Conservation (phyloP, 1,284 basidiomycete species). For the Golubevia sp. region DNA sequence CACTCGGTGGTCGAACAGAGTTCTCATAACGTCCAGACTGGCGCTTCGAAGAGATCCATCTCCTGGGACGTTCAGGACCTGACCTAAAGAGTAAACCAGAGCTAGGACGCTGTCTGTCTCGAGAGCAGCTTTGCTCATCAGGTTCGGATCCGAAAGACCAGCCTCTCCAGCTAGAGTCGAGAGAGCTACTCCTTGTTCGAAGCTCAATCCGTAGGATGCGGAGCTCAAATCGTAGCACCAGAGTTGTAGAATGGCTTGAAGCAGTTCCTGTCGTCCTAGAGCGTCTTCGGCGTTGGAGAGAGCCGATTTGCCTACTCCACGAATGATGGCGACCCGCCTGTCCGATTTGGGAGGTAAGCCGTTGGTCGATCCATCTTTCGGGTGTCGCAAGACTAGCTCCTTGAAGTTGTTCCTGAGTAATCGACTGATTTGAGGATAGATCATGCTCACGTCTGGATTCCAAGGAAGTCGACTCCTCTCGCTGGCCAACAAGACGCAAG, state of each 20-base stretch:
- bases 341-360: background rate
- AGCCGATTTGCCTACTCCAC: background rate
- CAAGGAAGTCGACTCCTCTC: conserved; percentile 32
- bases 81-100: conserved; percentile 16
- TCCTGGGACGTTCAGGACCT: conserved; percentile 8
- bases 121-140: conserved; percentile 20
- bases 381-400: conserved; percentile 17
- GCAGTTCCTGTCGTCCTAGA: conserved; percentile 24
- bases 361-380: conserved; percentile 1
- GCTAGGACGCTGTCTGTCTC: conserved; percentile 27
- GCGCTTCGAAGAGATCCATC: background rate
- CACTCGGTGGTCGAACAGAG: background rate
- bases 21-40: background rate
- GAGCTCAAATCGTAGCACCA: conserved; percentile 37
- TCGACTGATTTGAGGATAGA: conserved; percentile 36
- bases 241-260: conserved; percentile 40
- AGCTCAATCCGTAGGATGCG: conserved; percentile 21
- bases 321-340: no score
- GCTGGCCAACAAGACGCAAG: conserved; percentile 33
- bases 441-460: conserved; percentile 28
- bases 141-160: background rate
- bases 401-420: conserved; percentile 32
- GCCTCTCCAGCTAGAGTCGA: background rate
- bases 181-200: background rate
- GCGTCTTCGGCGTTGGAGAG: conserved; percentile 19